Base-by-base conservation (phyloP, 208 protist genomes). In the Acanthamoeba triangularis region DNA sequence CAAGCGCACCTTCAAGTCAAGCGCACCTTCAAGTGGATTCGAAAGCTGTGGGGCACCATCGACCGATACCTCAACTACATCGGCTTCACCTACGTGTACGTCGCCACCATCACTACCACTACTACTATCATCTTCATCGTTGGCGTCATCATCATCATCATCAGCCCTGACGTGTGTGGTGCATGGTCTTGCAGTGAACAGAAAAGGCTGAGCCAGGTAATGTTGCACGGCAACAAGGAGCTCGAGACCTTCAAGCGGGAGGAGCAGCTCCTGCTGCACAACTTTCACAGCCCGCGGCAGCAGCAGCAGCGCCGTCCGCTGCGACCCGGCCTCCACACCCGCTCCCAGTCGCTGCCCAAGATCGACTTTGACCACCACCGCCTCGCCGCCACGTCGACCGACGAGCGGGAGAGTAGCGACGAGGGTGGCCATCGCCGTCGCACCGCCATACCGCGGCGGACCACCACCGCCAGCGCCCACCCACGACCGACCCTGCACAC, bases 11-110 rank as follows among this genome's bases (percentile, higher is more conserved):
- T 35, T 30, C 25, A 1, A 13, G 18, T 78, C 35, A 78, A 78
- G 37, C 69, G 69, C 33, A 78, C 69, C 30, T 78, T 78, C 33
- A 78, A 78, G 20, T 78, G 69, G 69, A 78, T 78, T 25, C 69
- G 69, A 2, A 78, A 47, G 37, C 11, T 78, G 18, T 78, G 69
- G 69, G 69, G 69, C 69, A 44, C 35, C 37, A n/a, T 78, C 35
- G 69, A 78, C 13, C 13, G 28, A 44, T 78, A 78, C 37, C 69
- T 78, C 33, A 10, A 37, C 37, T 78, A 78, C 69, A 78, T 78
- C 33, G 69, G 69, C n/a, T 78, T 78, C 37, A 44, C 69, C n/a
- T 78, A 47, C 20, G 37, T 25, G 69, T 78, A 78, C 69, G 61
- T 67, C 16, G 23, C 11, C 65, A 16, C 33, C n/a, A 16, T 13